Percentiles rank a stretch among this genome's conserved stretches.
Evolutionary conservation across 345 rosid species (phyloP).

Genomic region (Melaleuca alternifolia): DNA sequence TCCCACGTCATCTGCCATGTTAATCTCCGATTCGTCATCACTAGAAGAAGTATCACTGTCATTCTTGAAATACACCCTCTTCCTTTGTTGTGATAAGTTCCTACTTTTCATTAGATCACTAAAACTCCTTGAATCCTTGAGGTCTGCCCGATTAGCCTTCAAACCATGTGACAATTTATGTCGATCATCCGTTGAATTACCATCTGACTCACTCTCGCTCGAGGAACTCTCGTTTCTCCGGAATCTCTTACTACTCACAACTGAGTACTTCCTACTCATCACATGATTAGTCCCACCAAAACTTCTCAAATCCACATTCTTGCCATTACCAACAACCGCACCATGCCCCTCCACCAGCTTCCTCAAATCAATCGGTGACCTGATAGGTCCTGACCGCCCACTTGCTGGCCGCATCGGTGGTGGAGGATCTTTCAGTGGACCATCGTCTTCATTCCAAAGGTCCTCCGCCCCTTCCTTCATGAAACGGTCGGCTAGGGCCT

Average conservation of each 20-base stretch:
- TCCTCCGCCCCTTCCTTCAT: constrained; percentile 83
- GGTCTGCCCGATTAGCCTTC: not conserved
- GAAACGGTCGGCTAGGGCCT: constrained; percentile 81
- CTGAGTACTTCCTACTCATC: constrained; percentile 39
- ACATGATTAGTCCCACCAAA: not conserved
- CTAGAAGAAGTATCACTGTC: constrained; percentile 46
- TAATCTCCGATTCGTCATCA: constrained; percentile 42
- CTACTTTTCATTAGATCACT: not conserved
- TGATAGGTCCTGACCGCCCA: constrained; percentile 11
- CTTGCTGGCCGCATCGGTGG: constrained; percentile 1
- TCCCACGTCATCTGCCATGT: constrained; percentile 7
- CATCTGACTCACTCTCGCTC: constrained; percentile 2
- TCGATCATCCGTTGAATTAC: not conserved
- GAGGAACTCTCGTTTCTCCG: constrained; percentile 16
- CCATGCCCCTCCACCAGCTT: constrained; percentile 15
- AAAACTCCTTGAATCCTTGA: not conserved
- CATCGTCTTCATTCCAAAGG: constrained; percentile 83
- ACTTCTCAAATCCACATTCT: constrained; percentile 3
- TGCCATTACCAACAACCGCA: not conserved
- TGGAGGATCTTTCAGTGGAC: constrained; percentile 39
- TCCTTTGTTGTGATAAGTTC: not conserved
- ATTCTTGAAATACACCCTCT: constrained; percentile 23
- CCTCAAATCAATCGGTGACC: constrained; percentile 45
- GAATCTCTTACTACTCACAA: constrained; percentile 17
- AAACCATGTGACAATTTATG: not conserved